These are phyloP conservation scores for Sambucus nigra DNA, from an alignment of 129 eudicot genomes.

Conservation along the genomic window DNA sequence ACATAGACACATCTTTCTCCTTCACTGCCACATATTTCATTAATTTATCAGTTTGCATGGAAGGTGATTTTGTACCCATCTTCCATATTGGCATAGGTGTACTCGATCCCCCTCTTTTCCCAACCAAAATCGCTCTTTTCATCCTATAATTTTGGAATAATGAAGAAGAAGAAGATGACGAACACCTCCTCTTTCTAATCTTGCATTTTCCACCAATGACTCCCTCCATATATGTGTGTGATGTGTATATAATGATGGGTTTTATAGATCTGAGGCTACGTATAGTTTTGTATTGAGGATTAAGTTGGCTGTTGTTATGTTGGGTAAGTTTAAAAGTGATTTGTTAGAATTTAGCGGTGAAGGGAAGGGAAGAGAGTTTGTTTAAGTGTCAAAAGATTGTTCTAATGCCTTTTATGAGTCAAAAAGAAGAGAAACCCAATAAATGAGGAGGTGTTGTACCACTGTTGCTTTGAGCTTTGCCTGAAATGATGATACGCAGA, in stretches of 20 bases:
- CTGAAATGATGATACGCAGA: conserved; percentile 14
- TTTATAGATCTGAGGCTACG: conserved; percentile 14
- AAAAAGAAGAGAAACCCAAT: conserved; percentile 12
- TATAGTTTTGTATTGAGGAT: background rate
- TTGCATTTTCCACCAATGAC: conserved; percentile 42
- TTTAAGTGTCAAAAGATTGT: conserved; percentile 3
- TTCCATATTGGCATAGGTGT: conserved; percentile 37
- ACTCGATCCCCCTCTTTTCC: conserved; percentile 40
- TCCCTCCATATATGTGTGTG: conserved; percentile 9
- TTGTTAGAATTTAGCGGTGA: background rate
- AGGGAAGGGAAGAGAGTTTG: too few species aligned
- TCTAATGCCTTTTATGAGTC: conserved; percentile 11
- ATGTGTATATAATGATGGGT: background rate
- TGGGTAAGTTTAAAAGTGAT: background rate
- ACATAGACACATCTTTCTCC: conserved; percentile 25
- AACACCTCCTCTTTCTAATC: conserved; percentile 59
- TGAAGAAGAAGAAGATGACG: conserved; percentile 63
- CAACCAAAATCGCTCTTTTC: conserved; percentile 45
- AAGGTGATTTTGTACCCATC: conserved; percentile 23
- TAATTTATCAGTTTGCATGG: conserved; percentile 16
- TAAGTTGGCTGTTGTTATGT: background rate
- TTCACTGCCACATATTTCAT: conserved; percentile 13
- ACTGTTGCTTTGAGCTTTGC: background rate
- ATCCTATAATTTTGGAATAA: conserved; percentile 33
- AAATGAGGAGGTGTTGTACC: conserved; percentile 4